Conservation (phyloP, 257 asterid genomes). For the Sherardia arvensis region DNA sequence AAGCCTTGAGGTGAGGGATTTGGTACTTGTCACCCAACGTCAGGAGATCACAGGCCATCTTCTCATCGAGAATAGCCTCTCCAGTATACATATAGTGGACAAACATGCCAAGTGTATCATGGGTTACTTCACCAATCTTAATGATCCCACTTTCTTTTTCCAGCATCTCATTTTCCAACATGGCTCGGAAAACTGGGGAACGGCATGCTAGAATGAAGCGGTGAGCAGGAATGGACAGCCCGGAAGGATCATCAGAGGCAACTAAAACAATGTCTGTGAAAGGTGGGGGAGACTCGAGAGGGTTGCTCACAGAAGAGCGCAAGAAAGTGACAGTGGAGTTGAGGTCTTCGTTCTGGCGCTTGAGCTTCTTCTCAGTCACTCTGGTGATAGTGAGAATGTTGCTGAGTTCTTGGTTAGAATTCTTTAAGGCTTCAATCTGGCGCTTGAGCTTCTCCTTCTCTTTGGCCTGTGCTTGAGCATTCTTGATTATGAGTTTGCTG, state of each 20-base stretch:
- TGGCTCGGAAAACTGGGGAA: not conserved
- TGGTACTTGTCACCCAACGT: not conserved
- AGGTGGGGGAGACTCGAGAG: conserved; percentile 3
- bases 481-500: too few relatives aligned
- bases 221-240: conserved; percentile 56
- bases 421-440: too few relatives aligned
- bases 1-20: not conserved
- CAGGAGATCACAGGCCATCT: not conserved
- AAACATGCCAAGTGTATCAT: not conserved
- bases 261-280: conserved; percentile 64
- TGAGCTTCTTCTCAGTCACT: too few relatives aligned
- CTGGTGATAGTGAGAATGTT: too few relatives aligned
- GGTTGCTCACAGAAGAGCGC: conserved; percentile 25
- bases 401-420: conserved; percentile 42
- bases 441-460: too few relatives aligned
- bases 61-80: not conserved
- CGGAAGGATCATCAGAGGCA: conserved; percentile 36
- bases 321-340: conserved; percentile 67
- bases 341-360: conserved; percentile 79
- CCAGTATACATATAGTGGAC: not conserved
- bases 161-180: not conserved
- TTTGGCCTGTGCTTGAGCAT: too few relatives aligned
- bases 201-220: conserved; percentile 48
- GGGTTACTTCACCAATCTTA: not conserved
- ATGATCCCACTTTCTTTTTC: not conserved